These are phyloP conservation scores for Ustilago tritici DNA, from an alignment of 1,284 basidiomycete species.

Conservation along the genomic window DNA sequence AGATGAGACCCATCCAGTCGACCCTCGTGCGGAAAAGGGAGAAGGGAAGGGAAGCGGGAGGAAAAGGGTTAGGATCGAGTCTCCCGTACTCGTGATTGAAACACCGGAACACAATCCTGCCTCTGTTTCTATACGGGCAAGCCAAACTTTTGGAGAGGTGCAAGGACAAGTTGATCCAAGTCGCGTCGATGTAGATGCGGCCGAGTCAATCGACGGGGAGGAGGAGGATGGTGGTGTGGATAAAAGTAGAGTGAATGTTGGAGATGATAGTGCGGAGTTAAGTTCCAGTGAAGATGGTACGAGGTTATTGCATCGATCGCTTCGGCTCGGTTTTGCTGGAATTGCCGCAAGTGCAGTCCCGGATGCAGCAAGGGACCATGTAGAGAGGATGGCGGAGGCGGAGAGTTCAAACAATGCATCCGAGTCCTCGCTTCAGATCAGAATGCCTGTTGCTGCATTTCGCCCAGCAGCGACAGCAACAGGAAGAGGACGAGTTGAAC, in stretches of 20 bases:
- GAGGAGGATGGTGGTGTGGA: background rate
- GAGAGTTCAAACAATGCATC: background rate
- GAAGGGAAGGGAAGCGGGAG: background rate
- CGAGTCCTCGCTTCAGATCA: slow-evolving; percentile 24
- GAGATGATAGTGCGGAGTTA: background rate
- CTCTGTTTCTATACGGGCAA: background rate
- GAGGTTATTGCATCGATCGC: background rate
- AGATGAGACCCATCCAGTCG: too few species aligned
- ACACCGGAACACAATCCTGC: slow-evolving; percentile 18
- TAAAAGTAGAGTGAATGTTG: slow-evolving; percentile 12
- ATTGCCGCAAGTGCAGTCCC: background rate
- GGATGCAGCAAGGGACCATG: too few species aligned
- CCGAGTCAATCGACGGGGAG: background rate
- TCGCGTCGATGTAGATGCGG: too few species aligned
- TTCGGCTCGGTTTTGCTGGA: background rate
- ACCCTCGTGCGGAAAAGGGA: background rate
- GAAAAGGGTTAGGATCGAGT: slow-evolving; percentile 28
- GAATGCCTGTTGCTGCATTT: slow-evolving; percentile 10
- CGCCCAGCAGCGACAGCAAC: background rate
- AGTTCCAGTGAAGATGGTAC: background rate
- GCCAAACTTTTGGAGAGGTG: too few species aligned
- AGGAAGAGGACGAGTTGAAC: background rate
- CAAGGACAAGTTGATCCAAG: too few species aligned
- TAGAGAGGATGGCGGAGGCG: background rate
- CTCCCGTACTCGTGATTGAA: slow-evolving; percentile 29